Evolutionary conservation across 225 moss, liverwort and hornwort genomes (phyloP), one percentile per base, ranked within the genome.

Genomic region (Marchantia paleacea): DNA sequence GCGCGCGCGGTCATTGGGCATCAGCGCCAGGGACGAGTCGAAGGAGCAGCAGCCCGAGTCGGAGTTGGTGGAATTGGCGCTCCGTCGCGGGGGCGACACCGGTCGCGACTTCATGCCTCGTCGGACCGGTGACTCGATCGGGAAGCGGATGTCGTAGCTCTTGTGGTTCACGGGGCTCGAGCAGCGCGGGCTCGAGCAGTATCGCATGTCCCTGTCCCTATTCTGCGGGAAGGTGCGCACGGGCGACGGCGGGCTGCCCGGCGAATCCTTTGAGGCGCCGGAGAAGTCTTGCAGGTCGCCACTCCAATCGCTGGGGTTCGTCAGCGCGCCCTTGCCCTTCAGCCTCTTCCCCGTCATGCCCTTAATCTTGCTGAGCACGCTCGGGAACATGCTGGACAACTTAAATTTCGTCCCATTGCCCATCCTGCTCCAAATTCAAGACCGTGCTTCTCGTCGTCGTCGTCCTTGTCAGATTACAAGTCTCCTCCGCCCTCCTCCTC

Each of bases 391-490:
- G 62, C 69, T 84, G 12, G 87, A 87, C 11, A 87, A 53, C 77
- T 82, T 87, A 82, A 87, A 87, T 84, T 84, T 87, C 77, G 72
- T 87, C 49, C 87, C 87, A 25, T 82, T 87, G 6, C 87, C 87
- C 87, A 87, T 87, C 18, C 60, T 78, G 77, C 52, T 0, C 39
- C 39, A 39, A 39, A 39, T 39, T 39, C 39, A 39, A 39, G 39
- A 39, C 39, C 39, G 5, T 2, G 2, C 39, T 39, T 39, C 39
- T 39, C 39, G 39, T 39, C 39, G 39, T 39, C 39, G 39, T 39
- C 39, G 39, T 39, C 39, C 3, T 39, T 5, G 39, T 39, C 39
- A 39, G 39, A 39, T 39, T 39, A 5, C 39, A 39, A 39, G 39
- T 39, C 39, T 5, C 5, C 39, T 39, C 39, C 39, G 5, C 39